These are phyloP conservation scores for Aspergillus ochraceus DNA, from an alignment of 2,329 filamentous ascomycete species.

Conservation along the genomic window DNA sequence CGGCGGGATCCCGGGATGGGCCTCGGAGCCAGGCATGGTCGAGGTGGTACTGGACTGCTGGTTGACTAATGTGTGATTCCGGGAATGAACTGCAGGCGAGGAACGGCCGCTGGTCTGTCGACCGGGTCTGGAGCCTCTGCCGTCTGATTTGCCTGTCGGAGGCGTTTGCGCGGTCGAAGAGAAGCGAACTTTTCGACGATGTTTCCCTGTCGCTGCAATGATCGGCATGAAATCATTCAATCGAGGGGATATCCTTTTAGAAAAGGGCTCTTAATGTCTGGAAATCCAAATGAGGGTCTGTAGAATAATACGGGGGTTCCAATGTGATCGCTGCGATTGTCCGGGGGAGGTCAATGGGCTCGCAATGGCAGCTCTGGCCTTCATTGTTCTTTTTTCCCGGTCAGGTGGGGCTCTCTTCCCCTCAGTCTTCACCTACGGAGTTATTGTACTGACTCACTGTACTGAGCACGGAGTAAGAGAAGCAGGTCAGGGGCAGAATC, in stretches of 20 bases:
- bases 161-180: conserved; percentile 27
- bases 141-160: conserved; percentile 16
- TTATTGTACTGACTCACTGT: too few species aligned
- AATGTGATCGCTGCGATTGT: conserved; percentile 2
- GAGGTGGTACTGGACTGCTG: conserved; percentile 4
- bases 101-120: conserved; percentile 16
- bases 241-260: neutral
- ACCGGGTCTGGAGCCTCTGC: conserved; percentile 8
- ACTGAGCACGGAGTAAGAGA: too few species aligned
- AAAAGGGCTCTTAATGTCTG: too few species aligned
- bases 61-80: conserved; percentile 8
- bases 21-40: conserved; percentile 26
- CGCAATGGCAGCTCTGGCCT: neutral
- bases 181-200: conserved; percentile 42
- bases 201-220: conserved; percentile 32
- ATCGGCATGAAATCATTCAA: conserved; percentile 30
- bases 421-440: neutral
- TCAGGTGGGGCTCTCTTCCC: conserved; percentile 4
- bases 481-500: too few species aligned
- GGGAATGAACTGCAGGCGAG: conserved; percentile 12
- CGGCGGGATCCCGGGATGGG: conserved; percentile 34
- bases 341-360: neutral
- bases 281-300: too few species aligned
- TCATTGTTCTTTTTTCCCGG: conserved; percentile 5
- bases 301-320: neutral